Base-by-base conservation (phyloP, 108 stramenopile species). In the Skeletonema potamos region DNA sequence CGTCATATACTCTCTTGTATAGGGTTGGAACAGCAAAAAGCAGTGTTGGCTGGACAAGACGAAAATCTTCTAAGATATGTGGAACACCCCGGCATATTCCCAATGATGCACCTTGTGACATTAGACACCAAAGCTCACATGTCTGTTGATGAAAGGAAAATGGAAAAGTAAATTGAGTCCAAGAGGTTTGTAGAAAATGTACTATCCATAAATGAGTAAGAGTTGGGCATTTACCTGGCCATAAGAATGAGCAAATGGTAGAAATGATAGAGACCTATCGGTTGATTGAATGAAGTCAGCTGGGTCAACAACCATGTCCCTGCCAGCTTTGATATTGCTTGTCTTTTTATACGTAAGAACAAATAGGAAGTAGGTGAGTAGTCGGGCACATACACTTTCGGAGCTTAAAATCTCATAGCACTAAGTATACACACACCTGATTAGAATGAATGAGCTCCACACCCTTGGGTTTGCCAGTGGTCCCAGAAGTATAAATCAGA, bases 161-260 rank as follows among this genome's bases (percentile, higher is more conserved):
- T 62, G 24, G 20, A 39, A 62, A n/a, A 6, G 44, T 3, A 18
- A 46, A 46, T 18, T 46, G 44, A 46, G 44, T 46, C n/a, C n/a
- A n/a, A n/a, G n/a, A n/a, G n/a, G n/a, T n/a, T n/a, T n/a, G n/a
- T n/a, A n/a, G n/a, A n/a, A n/a, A n/a, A n/a, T n/a, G n/a, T n/a
- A n/a, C n/a, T n/a, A n/a, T n/a, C n/a, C n/a, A n/a, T n/a, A n/a
- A n/a, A n/a, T n/a, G n/a, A 6, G 6, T 18, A 20, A 20, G 18
- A 22, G 18, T 13, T 46, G 18, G 11, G 15, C 29, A 57, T 27
- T 64, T 37, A 76, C 74, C 83, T 89, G 96, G 36, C 97, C 96
- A 79, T 96, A 96, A 39, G 87, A 92, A 77, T 99, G 98, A 8
- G 97, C 95, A 96, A 97, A 99, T 3, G 97, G 97, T 22, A 98